Conservation (phyloP, 1,139 yeast species). For the Kodamaea derodonti region DNA sequence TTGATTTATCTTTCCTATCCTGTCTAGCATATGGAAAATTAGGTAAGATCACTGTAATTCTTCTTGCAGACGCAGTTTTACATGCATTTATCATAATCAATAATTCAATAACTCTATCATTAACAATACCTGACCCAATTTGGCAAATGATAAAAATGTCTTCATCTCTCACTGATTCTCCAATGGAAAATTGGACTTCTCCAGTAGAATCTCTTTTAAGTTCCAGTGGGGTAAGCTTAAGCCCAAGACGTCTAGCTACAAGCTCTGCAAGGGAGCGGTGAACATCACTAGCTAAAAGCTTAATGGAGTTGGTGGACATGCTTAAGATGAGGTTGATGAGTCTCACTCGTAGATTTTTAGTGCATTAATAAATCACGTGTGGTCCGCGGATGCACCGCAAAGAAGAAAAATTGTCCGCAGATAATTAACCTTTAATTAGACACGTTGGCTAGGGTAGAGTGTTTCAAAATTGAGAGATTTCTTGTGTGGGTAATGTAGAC, state of each 20-base stretch:
- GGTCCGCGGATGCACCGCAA: no score
- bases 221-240: constrained; percentile 55
- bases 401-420: no score
- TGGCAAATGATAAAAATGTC: constrained; percentile 83
- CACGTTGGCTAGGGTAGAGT: no score
- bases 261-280: constrained; percentile 83
- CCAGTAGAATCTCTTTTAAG: constrained; percentile 69
- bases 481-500: no score
- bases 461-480: no score
- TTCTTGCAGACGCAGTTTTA: constrained; percentile 89
- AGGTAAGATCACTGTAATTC: constrained; percentile 93
- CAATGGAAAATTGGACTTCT: constrained; percentile 50
- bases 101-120: constrained; percentile 83
- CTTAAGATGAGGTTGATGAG: neutral
- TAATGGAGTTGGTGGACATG: constrained; percentile 61
- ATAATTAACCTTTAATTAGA: no score
- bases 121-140: constrained; percentile 88
- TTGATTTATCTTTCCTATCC: constrained; percentile 90
- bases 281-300: constrained; percentile 84
- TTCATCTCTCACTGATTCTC: constrained; percentile 95
- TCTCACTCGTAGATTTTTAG: neutral
- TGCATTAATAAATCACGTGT: neutral
- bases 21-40: constrained; percentile 97
- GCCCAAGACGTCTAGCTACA: constrained; percentile 63
- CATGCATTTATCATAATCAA: constrained; percentile 93